Percentiles rank a stretch among this genome's conserved stretches.
Conservation (phyloP, 2,329 filamentous ascomycete genomes). For the Colletotrichum kahawae region DNA sequence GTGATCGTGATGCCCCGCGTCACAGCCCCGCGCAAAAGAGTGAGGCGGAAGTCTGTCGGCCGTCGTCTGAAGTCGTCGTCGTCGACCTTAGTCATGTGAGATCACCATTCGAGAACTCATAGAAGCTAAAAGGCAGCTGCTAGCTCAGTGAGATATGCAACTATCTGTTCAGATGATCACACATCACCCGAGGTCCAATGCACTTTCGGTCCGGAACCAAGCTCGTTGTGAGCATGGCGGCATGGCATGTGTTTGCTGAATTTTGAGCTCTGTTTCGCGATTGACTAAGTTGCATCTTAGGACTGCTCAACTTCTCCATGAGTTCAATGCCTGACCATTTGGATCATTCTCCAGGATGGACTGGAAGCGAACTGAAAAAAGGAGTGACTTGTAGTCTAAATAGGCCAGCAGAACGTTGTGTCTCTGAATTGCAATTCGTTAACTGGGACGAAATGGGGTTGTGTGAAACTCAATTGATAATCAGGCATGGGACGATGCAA, state of each 20-base stretch:
- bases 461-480: not conserved
- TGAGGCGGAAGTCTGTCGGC: not conserved
- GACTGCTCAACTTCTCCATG: accelerated
- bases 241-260: not conserved
- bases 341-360: accelerated
- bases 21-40: not conserved
- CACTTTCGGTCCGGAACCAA: not conserved
- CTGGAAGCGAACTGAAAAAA: not conserved
- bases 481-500: not conserved
- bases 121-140: not conserved
- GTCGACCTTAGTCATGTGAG: not conserved
- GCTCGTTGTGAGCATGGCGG: no score
- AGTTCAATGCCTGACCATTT: accelerated
- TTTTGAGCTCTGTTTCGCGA: not conserved
- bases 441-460: not conserved
- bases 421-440: not conserved
- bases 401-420: accelerated
- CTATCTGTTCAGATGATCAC: not conserved
- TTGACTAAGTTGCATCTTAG: accelerated
- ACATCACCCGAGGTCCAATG: accelerated
- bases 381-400: not conserved
- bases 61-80: not conserved
- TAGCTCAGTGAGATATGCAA: not conserved
- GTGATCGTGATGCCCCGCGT: not conserved
- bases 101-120: not conserved